phyloP scores from a whole-genome alignment of 306 rosid species.

The Quercus glauca region DNA sequence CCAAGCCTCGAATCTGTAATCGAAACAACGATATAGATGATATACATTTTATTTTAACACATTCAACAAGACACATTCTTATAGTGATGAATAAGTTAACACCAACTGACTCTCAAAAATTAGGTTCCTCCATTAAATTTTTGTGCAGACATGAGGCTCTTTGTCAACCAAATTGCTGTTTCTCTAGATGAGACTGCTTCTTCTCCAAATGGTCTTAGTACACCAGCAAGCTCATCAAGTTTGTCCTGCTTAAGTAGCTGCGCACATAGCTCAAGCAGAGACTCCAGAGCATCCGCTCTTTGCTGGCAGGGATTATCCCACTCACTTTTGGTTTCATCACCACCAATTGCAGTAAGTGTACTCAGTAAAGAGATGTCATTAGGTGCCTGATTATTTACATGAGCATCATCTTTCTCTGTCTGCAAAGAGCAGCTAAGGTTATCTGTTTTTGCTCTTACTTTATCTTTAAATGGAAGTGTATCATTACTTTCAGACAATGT shows the following conservation, averaged over 20 bases:
- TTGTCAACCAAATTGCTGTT: constrained; percentile 88
- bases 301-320: constrained; percentile 44
- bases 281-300: constrained; percentile 87
- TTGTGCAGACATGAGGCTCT: constrained; percentile 73
- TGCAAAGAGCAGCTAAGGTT: constrained; percentile 20
- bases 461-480: constrained; percentile 25
- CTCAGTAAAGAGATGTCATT: constrained; percentile 34
- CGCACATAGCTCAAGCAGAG: constrained; percentile 87
- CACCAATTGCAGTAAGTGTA: constrained; percentile 24
- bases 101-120: constrained; percentile 17
- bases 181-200: constrained; percentile 87
- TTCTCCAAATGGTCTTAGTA: constrained; percentile 81
- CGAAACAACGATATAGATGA: constrained; percentile 32
- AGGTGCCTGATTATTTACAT: constrained; percentile 21
- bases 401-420: constrained; percentile 21
- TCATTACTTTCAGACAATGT: constrained; percentile 29
- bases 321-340: constrained; percentile 42
- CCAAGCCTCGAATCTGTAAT: constrained; percentile 37
- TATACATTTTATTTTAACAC: constrained; percentile 30
- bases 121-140: constrained; percentile 59
- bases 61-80: constrained; percentile 26
- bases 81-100: constrained; percentile 29
- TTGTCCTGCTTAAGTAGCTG: constrained; percentile 84
- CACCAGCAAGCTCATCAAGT: constrained; percentile 84
- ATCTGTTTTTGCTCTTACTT: constrained; percentile 23